These are phyloP conservation scores for Yarrowia porcina DNA, from an alignment of 805 yeast species.

Conservation along the genomic window DNA sequence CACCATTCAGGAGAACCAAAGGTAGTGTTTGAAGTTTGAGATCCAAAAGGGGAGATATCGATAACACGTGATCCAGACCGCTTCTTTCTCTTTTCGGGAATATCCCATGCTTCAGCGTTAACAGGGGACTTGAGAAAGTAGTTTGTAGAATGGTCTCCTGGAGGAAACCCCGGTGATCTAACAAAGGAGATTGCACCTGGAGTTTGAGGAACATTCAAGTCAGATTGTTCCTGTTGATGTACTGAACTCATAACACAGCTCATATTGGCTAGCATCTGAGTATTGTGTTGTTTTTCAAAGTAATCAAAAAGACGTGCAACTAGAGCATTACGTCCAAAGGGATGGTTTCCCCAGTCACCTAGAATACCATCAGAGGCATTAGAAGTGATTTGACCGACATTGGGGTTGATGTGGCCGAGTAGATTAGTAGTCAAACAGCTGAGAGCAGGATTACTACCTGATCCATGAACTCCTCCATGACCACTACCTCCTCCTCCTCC, in stretches of 20 bases:
- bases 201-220: slow-evolving; percentile 28
- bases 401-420: background rate
- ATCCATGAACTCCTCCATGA: background rate
- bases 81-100: slow-evolving; percentile 5
- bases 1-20: slow-evolving; percentile 25
- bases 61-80: background rate
- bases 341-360: slow-evolving; percentile 74
- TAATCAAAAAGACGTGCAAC: slow-evolving; percentile 57
- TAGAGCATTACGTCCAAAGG: slow-evolving; percentile 68
- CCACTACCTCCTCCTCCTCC: background rate
- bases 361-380: slow-evolving; percentile 27
- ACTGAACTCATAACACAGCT: slow-evolving; percentile 63
- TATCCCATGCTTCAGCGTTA: slow-evolving; percentile 1
- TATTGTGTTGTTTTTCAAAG: slow-evolving; percentile 61
- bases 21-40: background rate
- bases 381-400: background rate
- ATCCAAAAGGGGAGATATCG: slow-evolving; percentile 1
- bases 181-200: slow-evolving; percentile 32
- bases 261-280: slow-evolving; percentile 89
- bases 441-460: background rate
- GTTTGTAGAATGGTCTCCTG: slow-evolving; percentile 21
- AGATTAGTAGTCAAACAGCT: background rate
- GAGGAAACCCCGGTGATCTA: slow-evolving; percentile 30
- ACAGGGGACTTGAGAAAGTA: slow-evolving; percentile 15
- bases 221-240: slow-evolving; percentile 27